A percentile compares a stretch with the other conserved stretches of the same genome.
phyloP scores from a whole-genome alignment of 306 rosid genomes.

The Vicia faba region DNA sequence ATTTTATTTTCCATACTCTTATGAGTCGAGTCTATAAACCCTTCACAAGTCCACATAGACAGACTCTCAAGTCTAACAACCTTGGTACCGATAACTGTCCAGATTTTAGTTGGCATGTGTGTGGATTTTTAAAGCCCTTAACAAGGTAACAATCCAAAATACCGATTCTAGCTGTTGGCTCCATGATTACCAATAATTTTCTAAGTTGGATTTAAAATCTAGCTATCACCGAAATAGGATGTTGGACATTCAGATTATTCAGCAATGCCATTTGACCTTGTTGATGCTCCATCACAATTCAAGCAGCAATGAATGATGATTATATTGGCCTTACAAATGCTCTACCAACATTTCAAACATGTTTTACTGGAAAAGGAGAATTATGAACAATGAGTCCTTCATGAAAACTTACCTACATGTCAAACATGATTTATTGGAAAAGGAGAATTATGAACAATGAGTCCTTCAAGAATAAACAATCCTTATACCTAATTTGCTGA shows the following conservation, averaged over 20 bases:
- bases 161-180: background rate
- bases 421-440: conserved; percentile 4
- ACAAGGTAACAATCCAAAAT: background rate
- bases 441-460: too few relatives aligned
- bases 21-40: too few relatives aligned
- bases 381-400: background rate
- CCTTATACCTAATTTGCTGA: too few relatives aligned
- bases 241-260: background rate
- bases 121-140: background rate
- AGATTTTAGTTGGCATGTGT: background rate
- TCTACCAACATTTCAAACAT: background rate
- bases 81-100: background rate
- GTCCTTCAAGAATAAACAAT: background rate
- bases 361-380: background rate
- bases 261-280: background rate
- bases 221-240: background rate
- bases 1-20: too few relatives aligned
- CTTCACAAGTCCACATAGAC: too few relatives aligned
- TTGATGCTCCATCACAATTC: background rate
- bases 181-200: background rate
- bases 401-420: background rate
- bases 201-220: background rate
- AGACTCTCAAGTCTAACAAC: too few relatives aligned
- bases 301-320: background rate
- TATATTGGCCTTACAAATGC: background rate